Conservation (phyloP, 768 basidiomycete genomes). For the Tulasnella sp. region DNA sequence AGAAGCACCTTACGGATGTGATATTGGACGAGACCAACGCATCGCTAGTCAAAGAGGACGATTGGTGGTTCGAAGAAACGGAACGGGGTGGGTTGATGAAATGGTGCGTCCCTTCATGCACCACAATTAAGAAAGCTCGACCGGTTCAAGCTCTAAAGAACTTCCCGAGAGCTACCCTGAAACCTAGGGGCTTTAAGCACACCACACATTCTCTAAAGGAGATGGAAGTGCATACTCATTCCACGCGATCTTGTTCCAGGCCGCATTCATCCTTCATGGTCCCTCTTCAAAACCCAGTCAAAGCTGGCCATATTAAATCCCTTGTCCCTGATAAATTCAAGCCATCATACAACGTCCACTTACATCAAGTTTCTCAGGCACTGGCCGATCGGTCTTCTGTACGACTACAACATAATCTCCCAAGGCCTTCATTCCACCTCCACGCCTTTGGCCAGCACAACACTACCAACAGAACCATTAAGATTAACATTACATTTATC, state of each 20-base stretch:
- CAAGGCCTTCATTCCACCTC: slow-evolving; percentile 9
- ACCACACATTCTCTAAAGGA: no score
- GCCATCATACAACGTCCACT: not conserved
- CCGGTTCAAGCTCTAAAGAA: not conserved
- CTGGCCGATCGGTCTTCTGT: slow-evolving; percentile 93
- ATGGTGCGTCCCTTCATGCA: slow-evolving; percentile 47
- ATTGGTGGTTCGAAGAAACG: slow-evolving; percentile 92
- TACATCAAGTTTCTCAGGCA: no score
- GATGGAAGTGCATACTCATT: no score
- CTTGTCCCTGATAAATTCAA: no score
- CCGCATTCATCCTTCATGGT: no score
- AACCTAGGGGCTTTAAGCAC: no score
- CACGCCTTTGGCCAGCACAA: not conserved
- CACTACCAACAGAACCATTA: slow-evolving; percentile 44
- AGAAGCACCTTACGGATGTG: slow-evolving; percentile 80
- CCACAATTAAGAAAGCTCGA: not conserved
- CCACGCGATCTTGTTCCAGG: no score
- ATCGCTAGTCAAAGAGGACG: slow-evolving; percentile 67
- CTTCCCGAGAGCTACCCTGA: no score
- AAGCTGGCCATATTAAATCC: no score
- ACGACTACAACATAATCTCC: slow-evolving; percentile 70
- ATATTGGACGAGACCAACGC: slow-evolving; percentile 81
- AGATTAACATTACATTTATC: slow-evolving; percentile 80
- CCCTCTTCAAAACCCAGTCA: no score
- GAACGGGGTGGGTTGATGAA: slow-evolving; percentile 72